Evolutionary conservation across 2,329 filamentous ascomycete species (phyloP).

Genomic region (Trichoderma polysporum): DNA sequence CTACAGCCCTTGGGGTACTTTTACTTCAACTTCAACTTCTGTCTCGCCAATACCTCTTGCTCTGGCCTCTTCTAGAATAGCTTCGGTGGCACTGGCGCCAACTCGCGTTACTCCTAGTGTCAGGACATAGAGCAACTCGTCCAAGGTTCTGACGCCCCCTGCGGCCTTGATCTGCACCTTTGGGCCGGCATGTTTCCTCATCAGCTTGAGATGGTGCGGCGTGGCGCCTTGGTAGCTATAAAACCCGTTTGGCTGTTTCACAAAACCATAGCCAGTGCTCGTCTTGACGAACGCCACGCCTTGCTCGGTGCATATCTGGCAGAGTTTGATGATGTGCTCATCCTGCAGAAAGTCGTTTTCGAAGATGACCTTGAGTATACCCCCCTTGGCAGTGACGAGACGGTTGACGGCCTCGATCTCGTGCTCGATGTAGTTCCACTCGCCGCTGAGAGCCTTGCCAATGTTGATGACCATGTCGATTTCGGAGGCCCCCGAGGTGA

Average conservation of each 20-base stretch:
- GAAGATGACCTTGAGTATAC: slow-evolving; percentile 60
- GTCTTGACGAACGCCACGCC: slow-evolving; percentile 60
- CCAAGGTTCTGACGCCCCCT: slow-evolving; percentile 55
- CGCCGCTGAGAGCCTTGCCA: slow-evolving; percentile 54
- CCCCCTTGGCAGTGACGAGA: slow-evolving; percentile 43
- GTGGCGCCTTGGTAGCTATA: slow-evolving; percentile 57
- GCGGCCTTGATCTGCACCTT: slow-evolving; percentile 58
- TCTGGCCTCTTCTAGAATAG: slow-evolving; percentile 55
- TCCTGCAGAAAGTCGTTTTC: slow-evolving; percentile 58
- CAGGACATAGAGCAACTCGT: slow-evolving; percentile 56
- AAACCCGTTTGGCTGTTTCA: slow-evolving; percentile 51
- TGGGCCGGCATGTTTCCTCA: slow-evolving; percentile 46
- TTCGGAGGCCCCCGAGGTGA: slow-evolving; percentile 49
- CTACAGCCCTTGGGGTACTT: slow-evolving; percentile 11
- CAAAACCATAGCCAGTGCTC: slow-evolving; percentile 60
- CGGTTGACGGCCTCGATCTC: slow-evolving; percentile 54
- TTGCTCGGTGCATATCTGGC: slow-evolving; percentile 52
- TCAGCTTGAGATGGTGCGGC: slow-evolving; percentile 50
- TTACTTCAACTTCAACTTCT: slow-evolving; percentile 23
- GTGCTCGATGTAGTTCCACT: slow-evolving; percentile 56
- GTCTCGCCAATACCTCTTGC: slow-evolving; percentile 44
- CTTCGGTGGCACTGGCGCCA: slow-evolving; percentile 54
- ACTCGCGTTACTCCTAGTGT: slow-evolving; percentile 55
- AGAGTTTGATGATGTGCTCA: slow-evolving; percentile 51
- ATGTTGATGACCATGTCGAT: slow-evolving; percentile 63